These are phyloP conservation scores for Stemphylium vesicarium DNA, from an alignment of 2,329 filamentous ascomycete species.

Conservation along the genomic window DNA sequence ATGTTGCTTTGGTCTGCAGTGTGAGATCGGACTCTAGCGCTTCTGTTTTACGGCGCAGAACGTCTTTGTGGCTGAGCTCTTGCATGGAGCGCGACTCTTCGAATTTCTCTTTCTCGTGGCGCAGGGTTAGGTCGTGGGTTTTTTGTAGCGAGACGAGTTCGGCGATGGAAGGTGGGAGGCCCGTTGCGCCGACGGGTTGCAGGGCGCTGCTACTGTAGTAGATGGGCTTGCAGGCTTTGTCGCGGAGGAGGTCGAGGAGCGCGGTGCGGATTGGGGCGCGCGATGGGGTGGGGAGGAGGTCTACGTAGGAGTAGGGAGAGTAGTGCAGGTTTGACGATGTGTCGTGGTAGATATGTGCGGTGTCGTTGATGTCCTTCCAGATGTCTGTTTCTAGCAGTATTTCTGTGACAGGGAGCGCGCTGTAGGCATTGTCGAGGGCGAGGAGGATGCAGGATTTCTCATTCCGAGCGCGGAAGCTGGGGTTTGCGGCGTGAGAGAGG, in stretches of 20 bases:
- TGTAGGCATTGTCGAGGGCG: conserved; percentile 62
- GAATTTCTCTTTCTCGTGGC: conserved; percentile 33
- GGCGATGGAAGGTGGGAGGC: conserved; percentile 36
- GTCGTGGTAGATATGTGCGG: conserved; percentile 54
- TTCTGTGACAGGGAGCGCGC: conserved; percentile 62
- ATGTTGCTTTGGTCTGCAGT: conserved; percentile 24
- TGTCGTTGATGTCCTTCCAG: conserved; percentile 69
- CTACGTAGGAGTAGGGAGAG: conserved; percentile 69
- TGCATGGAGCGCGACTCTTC: conserved; percentile 39
- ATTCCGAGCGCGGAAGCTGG: conserved; percentile 59
- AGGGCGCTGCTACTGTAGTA: conserved; percentile 47
- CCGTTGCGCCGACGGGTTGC: conserved; percentile 46
- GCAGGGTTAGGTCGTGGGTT: conserved; percentile 38
- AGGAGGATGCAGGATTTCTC: conserved; percentile 67
- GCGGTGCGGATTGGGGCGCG: conserved; percentile 25
- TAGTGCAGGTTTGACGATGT: conserved; percentile 61
- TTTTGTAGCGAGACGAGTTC: conserved; percentile 41
- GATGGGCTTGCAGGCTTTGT: conserved; percentile 42
- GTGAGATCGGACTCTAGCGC: conserved; percentile 34
- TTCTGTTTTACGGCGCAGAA: conserved; percentile 36
- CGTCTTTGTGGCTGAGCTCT: conserved; percentile 38
- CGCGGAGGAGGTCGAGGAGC: conserved; percentile 39
- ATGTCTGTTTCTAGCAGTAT: conserved; percentile 67
- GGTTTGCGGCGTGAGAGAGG: conserved; percentile 63
- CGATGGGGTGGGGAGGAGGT: conserved; percentile 30